Percentiles rank a stretch among this genome's conserved stretches.
These are phyloP conservation scores for Amyloporia xantha DNA, from an alignment of 768 basidiomycete genomes.

Conservation along the genomic window DNA sequence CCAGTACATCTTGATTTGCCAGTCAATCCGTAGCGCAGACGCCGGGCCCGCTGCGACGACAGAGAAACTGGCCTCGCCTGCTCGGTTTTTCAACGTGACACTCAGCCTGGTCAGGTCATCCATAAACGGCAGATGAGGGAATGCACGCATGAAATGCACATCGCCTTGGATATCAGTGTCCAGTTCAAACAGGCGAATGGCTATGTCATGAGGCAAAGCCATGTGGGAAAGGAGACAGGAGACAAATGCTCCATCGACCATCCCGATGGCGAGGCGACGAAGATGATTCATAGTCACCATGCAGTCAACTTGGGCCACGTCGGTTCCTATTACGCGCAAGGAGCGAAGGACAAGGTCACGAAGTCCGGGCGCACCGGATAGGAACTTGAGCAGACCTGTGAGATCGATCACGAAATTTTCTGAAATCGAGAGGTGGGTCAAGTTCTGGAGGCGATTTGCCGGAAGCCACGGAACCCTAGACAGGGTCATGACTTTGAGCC, in stretches of 20 bases:
- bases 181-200: neutral
- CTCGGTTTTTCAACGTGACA: neutral
- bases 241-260: neutral
- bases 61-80: neutral
- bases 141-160: neutral
- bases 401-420: neutral
- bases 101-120: neutral
- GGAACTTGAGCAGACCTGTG: neutral
- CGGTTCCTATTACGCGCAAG: neutral
- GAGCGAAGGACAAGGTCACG: neutral
- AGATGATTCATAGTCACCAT: neutral
- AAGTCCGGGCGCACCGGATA: neutral
- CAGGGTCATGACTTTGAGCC: neutral
- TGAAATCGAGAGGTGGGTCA: neutral
- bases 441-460: neutral
- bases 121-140: neutral
- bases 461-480: neutral
- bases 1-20: neutral
- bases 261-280: neutral
- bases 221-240: neutral
- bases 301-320: neutral
- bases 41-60: neutral
- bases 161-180: neutral
- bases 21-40: neutral
- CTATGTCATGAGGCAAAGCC: neutral